Conservation (phyloP, 495 filamentous ascomycete genomes). For the Lasiosphaeria hispida region DNA sequence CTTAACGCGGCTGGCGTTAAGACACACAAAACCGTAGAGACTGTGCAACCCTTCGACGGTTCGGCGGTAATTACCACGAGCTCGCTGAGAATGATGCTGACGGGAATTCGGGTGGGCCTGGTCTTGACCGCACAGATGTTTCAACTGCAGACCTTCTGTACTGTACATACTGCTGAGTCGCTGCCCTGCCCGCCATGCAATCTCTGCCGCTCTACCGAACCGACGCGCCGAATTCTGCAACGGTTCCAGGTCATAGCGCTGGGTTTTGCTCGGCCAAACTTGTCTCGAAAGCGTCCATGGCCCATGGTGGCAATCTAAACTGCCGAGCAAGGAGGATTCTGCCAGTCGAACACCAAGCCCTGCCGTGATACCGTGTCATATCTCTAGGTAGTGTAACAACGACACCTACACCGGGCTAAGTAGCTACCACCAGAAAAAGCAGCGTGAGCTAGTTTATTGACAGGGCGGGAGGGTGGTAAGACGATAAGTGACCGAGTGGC, state of each 20-base stretch:
- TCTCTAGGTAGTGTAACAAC: too few species aligned
- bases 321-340: background rate
- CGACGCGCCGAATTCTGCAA: background rate
- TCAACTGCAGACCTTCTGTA: constrained; percentile 6
- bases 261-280: background rate
- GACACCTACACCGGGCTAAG: too few species aligned
- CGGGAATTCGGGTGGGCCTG: background rate
- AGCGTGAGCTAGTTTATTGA: too few species aligned
- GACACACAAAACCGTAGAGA: background rate
- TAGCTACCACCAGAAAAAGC: too few species aligned
- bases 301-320: background rate
- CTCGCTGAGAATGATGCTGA: background rate
- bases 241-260: background rate
- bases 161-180: background rate
- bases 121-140: constrained; percentile 3
- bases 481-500: too few species aligned
- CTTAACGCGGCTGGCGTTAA: constrained; percentile 11
- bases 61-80: constrained; percentile 11
- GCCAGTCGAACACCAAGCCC: too few species aligned
- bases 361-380: too few species aligned
- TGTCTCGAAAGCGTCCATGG: background rate
- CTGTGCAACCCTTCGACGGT: background rate
- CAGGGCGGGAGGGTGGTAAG: too few species aligned
- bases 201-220: constrained; percentile 10
- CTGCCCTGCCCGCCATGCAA: background rate